Evolutionary conservation across 352 stramenopile species (phyloP).

Genomic region (Globisporangium ultimum): DNA sequence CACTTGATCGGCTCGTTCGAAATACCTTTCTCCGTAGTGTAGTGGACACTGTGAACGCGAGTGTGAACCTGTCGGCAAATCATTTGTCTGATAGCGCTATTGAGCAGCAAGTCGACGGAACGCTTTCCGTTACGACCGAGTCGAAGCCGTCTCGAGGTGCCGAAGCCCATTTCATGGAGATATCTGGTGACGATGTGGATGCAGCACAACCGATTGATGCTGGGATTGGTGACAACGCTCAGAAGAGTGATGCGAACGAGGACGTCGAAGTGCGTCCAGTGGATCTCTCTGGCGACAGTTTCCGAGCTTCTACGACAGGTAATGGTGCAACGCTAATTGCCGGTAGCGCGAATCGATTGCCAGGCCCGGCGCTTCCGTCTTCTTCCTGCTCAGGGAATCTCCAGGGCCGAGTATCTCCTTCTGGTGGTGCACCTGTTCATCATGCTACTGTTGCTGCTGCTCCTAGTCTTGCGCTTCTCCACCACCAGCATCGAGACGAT

Average conservation of each 20-base stretch:
- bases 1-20: conserved; percentile 49
- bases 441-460: background rate
- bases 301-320: background rate
- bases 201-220: too few relatives aligned
- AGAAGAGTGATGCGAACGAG: background rate
- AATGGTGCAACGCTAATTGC: too few relatives aligned
- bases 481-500: conserved; percentile 17
- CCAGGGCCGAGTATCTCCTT: too few relatives aligned
- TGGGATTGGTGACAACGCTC: too few relatives aligned
- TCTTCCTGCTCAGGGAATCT: too few relatives aligned
- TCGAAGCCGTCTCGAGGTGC: background rate
- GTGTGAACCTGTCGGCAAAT: background rate
- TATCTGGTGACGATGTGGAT: too few relatives aligned
- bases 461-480: background rate
- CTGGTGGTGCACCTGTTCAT: background rate
- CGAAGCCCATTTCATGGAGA: too few relatives aligned
- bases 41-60: conserved; percentile 1
- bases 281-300: background rate
- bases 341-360: background rate
- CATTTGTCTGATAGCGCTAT: background rate
- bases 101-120: background rate
- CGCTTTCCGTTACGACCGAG: background rate
- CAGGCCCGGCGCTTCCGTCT: background rate
- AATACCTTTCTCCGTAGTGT: conserved; percentile 39
- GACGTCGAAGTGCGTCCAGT: background rate